Base-by-base conservation (phyloP, 202 grass and related monocot species). In the Setaria viridis region DNA sequence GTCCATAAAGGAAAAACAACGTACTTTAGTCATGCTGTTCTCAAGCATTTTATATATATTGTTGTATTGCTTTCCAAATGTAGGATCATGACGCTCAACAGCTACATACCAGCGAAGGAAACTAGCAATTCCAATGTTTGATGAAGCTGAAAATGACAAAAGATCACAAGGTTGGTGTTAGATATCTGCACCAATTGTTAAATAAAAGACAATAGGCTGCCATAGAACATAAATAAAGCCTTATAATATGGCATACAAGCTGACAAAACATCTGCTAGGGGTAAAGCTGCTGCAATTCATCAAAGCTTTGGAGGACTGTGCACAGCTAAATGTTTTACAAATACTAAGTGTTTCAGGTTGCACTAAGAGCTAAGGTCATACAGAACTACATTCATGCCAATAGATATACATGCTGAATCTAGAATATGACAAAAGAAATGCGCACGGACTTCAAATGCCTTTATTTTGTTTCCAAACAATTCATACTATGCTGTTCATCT, bases 51-150 rank as follows among this genome's bases (percentile, higher is more conserved):
- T 90, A 90, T 99, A 94, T 32, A 85, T 99, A 80, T 55, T 82
- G 76, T 88, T 90, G 69, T 94, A 99, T 64, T 86, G 86, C 72
- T 80, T 99, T 82, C 90, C 93, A 85, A 87, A 91, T 84, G 89
- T 63, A 80, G 74, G 90, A 85, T 89, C 83, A 41, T 90, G 93
- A 79, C 92, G 87, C 87, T 99, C 93, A 53, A 99, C 96, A 51
- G 89, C 56, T 59, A 99, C 80, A 85, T 99, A 99, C 96, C 96
- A 99, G 37, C 91, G 90, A 71, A 99, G 86, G 85, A 99, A 99
- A 83, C 96, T 99, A 59, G 91, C 96, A 81, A 99, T 95, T 88
- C 96, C 93, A 88, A 96, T 94, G 88, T 99, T 99, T 86, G 96
- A 96, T 62, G 94, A 86, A 80, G 96, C 96, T 99, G 88, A 73